phyloP scores from a whole-genome alignment of 139 green algal species.

The Dunaliella primolecta region DNA sequence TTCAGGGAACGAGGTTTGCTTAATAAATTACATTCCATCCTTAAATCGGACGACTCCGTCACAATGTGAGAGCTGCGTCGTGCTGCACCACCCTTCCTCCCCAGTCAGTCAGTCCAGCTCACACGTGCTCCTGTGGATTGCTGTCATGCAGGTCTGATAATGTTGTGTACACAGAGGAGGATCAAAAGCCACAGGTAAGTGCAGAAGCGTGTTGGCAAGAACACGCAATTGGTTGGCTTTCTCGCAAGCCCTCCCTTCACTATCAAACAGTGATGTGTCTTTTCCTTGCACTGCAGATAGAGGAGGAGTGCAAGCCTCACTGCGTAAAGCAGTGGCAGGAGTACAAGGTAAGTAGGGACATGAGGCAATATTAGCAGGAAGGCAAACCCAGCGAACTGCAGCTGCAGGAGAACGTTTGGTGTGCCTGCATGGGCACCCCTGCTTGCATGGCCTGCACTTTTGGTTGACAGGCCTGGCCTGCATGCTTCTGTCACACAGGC shows the following conservation, averaged over 20 bases:
- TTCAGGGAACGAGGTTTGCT: too few relatives aligned
- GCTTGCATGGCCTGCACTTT: too few relatives aligned
- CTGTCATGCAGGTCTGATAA: neutral
- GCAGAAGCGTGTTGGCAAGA: too few relatives aligned
- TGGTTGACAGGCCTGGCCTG: too few relatives aligned
- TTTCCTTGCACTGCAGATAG: conserved; percentile 38
- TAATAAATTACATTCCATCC: too few relatives aligned
- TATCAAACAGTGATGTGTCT: neutral
- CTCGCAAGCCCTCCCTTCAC: neutral
- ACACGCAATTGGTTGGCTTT: neutral
- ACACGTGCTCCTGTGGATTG: too few relatives aligned
- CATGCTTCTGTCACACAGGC: too few relatives aligned
- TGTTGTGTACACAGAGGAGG: conserved; percentile 57
- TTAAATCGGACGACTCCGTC: neutral
- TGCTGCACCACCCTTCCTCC: neutral
- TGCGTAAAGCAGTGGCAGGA: conserved; percentile 56
- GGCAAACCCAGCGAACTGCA: too few relatives aligned
- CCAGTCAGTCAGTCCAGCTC: too few relatives aligned
- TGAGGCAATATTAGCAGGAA: too few relatives aligned
- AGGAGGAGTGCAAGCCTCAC: conserved; percentile 61
- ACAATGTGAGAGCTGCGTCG: neutral
- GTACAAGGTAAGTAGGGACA: conserved; percentile 55
- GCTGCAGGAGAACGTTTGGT: too few relatives aligned
- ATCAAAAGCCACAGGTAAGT: conserved; percentile 52
- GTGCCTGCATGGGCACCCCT: too few relatives aligned